Evolutionary conservation across 805 yeast genomes (phyloP), one percentile per base, ranked within the genome.

Genomic region (Ogataea pignaliae): DNA sequence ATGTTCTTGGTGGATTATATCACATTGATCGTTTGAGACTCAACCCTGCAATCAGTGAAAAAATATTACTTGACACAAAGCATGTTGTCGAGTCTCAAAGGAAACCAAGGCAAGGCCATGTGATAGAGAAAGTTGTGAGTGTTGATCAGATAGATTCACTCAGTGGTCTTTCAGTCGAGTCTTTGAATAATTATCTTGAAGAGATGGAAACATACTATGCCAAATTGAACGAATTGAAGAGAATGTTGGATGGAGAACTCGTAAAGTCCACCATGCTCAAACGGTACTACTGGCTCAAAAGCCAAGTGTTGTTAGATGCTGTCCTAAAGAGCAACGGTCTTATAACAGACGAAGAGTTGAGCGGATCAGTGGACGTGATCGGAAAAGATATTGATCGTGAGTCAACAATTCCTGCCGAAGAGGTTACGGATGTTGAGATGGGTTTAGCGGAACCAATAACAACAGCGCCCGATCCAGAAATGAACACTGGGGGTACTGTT

Each of bases 211-310:
- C 29, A 8, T 64, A 64, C 46, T 43, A 50, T 36, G 21, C 30
- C 1, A 56, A 56, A 37, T 43, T 60, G 21, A 36, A 43, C 9
- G 36, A 46, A n/a, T 42, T 60, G 9, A 41, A 51, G 9, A 35
- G 40, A 8, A 14, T 53, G 11, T 40, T 62, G 11, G 53, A 56
- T 34, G 41, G 37, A 13, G 61, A 63, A 34, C 50, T 59, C n/a
- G 37, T 42, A 3, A 47, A 47, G 18, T 37, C 56, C 11, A 43
- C 44, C 3, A 41, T 49, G 17, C 31, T 48, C 3, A 51, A 47
- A 36, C 44, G 63, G 15, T 53, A 40, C 18, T 41, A 38, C 31
- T 60, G 65, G 65, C 39, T 60, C 33, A 63, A 61, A 30, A 58
- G 47, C 30, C 65, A 63, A 42, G 29, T 54, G 4, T 37, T 59